A percentile compares a stretch with the other conserved stretches of the same genome.
Evolutionary conservation across 345 rosid genomes (phyloP).

Genomic region (Eucalyptus cladocalyx): DNA sequence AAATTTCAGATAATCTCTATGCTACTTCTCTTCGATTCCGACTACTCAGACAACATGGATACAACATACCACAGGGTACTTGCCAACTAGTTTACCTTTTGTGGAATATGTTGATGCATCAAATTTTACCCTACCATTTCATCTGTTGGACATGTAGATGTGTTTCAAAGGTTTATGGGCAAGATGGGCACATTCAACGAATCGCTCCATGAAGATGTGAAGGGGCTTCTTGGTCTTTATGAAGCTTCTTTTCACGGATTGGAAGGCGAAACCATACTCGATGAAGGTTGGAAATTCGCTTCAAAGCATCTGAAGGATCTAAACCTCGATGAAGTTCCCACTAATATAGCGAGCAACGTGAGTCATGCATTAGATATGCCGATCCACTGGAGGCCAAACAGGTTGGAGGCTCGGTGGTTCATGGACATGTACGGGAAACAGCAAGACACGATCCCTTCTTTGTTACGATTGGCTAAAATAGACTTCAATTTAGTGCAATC

Average conservation of each 20-base stretch:
- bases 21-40: neutral
- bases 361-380: neutral
- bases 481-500: neutral
- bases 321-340: neutral
- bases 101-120: neutral
- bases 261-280: neutral
- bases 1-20: neutral
- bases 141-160: neutral
- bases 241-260: neutral
- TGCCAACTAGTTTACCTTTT: neutral
- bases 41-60: neutral
- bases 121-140: neutral
- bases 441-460: neutral
- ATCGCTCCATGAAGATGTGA: neutral
- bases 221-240: neutral
- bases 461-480: neutral
- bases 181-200: neutral
- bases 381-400: neutral
- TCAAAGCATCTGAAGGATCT: neutral
- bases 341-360: neutral
- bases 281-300: neutral
- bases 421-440: neutral
- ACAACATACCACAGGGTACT: neutral
- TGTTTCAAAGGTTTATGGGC: neutral
- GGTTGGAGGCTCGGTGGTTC: neutral